Evolutionary conservation across 2,329 filamentous ascomycete genomes (phyloP), one percentile per base, ranked within the genome.

Genomic region (Claviceps monticola): DNA sequence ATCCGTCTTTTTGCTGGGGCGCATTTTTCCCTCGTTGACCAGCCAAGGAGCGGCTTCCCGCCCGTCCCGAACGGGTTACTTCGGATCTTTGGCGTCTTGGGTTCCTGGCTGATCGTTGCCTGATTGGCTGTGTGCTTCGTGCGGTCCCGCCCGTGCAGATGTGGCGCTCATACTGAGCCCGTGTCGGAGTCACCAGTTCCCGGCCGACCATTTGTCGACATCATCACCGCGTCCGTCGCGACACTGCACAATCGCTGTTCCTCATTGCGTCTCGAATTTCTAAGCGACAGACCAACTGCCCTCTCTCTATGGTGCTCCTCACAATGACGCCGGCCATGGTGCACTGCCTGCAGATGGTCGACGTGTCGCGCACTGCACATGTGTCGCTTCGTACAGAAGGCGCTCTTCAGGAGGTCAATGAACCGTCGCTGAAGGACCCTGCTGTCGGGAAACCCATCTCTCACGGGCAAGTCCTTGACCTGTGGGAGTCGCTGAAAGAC

Each of bases 291-390:
- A 11, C 29, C 8, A 34, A 34, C 9, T 34, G 3, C 3, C 29
- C 29, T 9, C 29, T 34, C 9, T 34, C 29, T 34, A 91, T 91
- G 86, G 85, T 90, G 17, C 73, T 86, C 44, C 79, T 93, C 43
- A 86, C 82, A n/a, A 84, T 88, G 74, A 90, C 85, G 4, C 65
- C 77, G 59, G 71, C 78, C 58, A 79, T 87, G 34, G 78, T 83
- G 68, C 79, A 80, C 64, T 83, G 76, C 0, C 61, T 90, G 11
- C 59, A 71, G 16, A 65, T 59, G 53, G 55, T 70, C 14, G 64
- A 57, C 21, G 39, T 11, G 4, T 36, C 48, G 6, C 5, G 29
- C 23, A 17, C 17, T 34, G 29, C 29, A 34, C 29, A 34, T 11
- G 29, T 1, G 38, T 52, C 16, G 50, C 46, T 16, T 46, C 46